Evolutionary conservation across 225 moss, liverwort and hornwort genomes (phyloP).

Genomic region (Takakia lepidozioides): DNA sequence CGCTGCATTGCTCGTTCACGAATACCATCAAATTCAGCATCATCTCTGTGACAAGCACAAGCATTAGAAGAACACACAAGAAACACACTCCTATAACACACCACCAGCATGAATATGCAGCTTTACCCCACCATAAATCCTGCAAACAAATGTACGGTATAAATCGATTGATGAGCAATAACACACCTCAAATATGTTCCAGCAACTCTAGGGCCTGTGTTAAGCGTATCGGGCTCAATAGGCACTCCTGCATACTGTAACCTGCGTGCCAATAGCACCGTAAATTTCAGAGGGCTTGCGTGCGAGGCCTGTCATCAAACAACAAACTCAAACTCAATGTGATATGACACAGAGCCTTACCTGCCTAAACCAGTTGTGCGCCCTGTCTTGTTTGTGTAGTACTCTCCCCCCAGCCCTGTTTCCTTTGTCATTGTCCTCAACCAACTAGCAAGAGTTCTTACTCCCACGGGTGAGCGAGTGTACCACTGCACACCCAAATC

Average conservation of each 20-base stretch:
- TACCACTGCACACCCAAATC: conserved; percentile 41
- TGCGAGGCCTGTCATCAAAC: no score
- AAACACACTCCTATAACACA: no score
- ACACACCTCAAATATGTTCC: conserved; percentile 52
- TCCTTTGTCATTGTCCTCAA: conserved; percentile 64
- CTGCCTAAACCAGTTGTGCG: conserved; percentile 61
- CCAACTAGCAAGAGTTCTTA: conserved; percentile 60
- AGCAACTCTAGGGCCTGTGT: conserved; percentile 47
- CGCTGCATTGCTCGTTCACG: conserved; percentile 67
- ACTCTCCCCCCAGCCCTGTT: conserved; percentile 62
- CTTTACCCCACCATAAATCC: no score
- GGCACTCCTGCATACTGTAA: conserved; percentile 66
- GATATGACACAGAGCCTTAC: no score
- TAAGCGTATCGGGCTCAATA: conserved; percentile 59
- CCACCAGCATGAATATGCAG: no score
- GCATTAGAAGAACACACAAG: neutral
- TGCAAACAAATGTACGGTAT: neutral
- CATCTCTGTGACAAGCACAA: conserved; percentile 24
- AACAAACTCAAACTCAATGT: no score
- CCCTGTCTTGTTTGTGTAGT: conserved; percentile 59
- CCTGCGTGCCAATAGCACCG: conserved; percentile 32
- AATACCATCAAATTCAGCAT: conserved; percentile 63
- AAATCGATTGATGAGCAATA: neutral
- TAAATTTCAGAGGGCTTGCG: no score
- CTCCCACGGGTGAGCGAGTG: conserved; percentile 54